Evolutionary conservation across 148 eudicot species (phyloP), one percentile per base, ranked within the genome.

Genomic region (Nepenthes gracilis): DNA sequence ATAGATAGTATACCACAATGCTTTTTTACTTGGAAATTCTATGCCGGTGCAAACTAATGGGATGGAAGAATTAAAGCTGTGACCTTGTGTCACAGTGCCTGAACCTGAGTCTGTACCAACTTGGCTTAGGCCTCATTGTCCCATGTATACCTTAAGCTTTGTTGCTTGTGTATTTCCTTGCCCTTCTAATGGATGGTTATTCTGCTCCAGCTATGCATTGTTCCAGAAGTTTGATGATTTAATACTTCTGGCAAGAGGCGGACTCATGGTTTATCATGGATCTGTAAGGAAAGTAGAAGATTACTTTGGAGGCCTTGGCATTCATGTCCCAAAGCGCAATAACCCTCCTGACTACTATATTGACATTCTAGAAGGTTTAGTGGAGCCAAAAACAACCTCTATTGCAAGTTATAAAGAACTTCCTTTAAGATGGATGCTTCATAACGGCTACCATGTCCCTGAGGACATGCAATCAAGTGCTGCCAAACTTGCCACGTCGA

Each of bases 331-430:
- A 3, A 51, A 64, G 60, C 67, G 60, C 13, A 36, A 54, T 55
- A 64, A 64, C 55, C 67, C 67, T 54, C 67, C 67, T 11, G 67
- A 64, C 45, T 55, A 64, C 60, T 64, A 64, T 34, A 64, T 64
- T 23, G 67, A 64, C 9, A 64, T 64, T 12, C 33, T 64, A 43
- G 67, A 64, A 35, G 67, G 67, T 43, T 36, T 64, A 45, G 67
- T 55, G 40, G 60, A 64, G 34, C 60, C 60, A 33, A 63, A 35
- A 35, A 36, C 10, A 12, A 59, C 10, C 32, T 43, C 67, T 13
- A 43, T 35, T 13, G 12, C 43, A 10, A 38, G 40, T 12, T 54
- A 43, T 33, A 55, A 56, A 55, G 50, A 64, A 40, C 67, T 64
- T 64, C 67, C 67, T 32, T 38, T 64, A 1, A 55, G 57, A 55